Evolutionary conservation across 352 stramenopile species (phyloP).

Genomic region (Pythium aphanidermatum): DNA sequence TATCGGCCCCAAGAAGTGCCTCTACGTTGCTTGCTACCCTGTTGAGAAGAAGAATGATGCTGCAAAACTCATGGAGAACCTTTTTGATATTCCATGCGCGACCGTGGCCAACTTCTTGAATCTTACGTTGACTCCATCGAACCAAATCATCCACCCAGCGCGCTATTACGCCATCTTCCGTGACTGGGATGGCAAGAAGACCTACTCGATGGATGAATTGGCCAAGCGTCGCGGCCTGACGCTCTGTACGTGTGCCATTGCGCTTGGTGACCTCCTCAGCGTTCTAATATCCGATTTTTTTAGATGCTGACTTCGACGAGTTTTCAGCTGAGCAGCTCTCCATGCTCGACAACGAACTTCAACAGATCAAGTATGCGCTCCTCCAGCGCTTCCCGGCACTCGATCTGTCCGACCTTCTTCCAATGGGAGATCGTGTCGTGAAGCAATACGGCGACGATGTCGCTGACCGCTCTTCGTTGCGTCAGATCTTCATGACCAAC

Average conservation of each 20-base stretch:
- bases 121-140: slow-evolving; percentile 90
- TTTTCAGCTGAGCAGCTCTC: slow-evolving; percentile 89
- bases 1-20: slow-evolving; percentile 86
- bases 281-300: no score
- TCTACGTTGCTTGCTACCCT: slow-evolving; percentile 89
- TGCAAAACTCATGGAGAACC: slow-evolving; percentile 71
- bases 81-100: slow-evolving; percentile 90
- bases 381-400: slow-evolving; percentile 88
- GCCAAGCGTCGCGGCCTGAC: slow-evolving; percentile 82
- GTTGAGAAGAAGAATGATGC: slow-evolving; percentile 79
- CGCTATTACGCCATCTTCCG: slow-evolving; percentile 92
- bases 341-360: slow-evolving; percentile 92
- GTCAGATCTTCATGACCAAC: slow-evolving; percentile 90
- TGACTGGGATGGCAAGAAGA: slow-evolving; percentile 89
- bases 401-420: slow-evolving; percentile 87
- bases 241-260: slow-evolving; percentile 73
- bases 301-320: slow-evolving; percentile 90
- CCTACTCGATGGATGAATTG: slow-evolving; percentile 82
- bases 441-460: slow-evolving; percentile 92
- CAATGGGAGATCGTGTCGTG: slow-evolving; percentile 87
- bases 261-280: no score
- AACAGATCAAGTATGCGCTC: slow-evolving; percentile 89
- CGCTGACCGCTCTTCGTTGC: slow-evolving; percentile 76
- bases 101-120: slow-evolving; percentile 92
- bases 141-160: slow-evolving; percentile 92